Evolutionary conservation across 192 early-diverging fungal species (phyloP).

Genomic region (Coemansia sp.): DNA sequence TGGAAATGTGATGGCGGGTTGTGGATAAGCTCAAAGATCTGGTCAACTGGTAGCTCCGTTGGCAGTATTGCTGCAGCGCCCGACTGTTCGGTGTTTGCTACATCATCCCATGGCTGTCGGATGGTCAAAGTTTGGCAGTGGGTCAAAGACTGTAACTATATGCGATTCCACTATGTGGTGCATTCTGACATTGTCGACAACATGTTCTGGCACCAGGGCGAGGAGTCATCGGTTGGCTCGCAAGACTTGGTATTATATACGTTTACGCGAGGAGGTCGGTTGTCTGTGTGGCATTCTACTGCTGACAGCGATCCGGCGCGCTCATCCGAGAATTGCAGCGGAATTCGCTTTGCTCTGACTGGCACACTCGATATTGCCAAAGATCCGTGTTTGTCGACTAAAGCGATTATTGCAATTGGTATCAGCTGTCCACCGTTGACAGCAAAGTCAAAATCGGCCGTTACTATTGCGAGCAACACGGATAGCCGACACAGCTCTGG

Average conservation of each 20-base stretch:
- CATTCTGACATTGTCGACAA: constrained; percentile 22
- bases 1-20: constrained; percentile 10
- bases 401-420: neutral
- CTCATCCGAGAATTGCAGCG: neutral
- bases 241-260: constrained; percentile 19
- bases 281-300: constrained; percentile 31
- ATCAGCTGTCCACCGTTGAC: neutral
- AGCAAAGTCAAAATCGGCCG: neutral
- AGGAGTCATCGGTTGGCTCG: neutral
- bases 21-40: constrained; percentile 16
- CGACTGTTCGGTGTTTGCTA: constrained; percentile 27
- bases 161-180: constrained; percentile 48
- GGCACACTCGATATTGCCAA: neutral
- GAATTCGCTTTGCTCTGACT: constrained; percentile 20
- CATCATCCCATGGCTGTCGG: constrained; percentile 14
- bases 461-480: neutral
- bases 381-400: neutral
- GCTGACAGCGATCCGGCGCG: constrained; percentile 1
- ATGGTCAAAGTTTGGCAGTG: constrained; percentile 48
- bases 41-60: constrained; percentile 13
- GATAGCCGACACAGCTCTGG: neutral
- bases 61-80: constrained; percentile 16
- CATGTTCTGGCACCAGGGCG: constrained; percentile 34
- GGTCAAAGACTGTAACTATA: neutral
- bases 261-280: constrained; percentile 9